These are phyloP conservation scores for Thelonectria discophora DNA, from an alignment of 2,329 filamentous ascomycete species.

Conservation along the genomic window DNA sequence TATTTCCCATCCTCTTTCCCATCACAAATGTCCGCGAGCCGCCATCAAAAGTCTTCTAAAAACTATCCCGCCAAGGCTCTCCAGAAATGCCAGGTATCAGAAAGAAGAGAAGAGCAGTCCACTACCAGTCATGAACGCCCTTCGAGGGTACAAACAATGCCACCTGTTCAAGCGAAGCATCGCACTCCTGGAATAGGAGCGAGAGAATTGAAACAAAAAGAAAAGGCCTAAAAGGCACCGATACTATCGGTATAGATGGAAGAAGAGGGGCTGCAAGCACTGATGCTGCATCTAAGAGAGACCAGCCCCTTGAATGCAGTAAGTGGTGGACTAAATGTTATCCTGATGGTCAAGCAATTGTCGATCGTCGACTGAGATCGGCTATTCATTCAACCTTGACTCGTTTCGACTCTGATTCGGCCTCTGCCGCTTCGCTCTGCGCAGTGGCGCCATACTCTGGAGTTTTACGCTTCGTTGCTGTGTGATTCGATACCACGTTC, in stretches of 20 bases:
- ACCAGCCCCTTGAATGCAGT: constrained; percentile 30
- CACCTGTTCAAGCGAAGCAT: constrained; percentile 3
- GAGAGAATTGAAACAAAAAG: constrained; percentile 12
- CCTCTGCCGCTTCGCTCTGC: constrained; percentile 53
- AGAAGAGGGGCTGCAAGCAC: constrained; percentile 13
- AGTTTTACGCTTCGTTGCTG: constrained; percentile 63
- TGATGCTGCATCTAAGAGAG: constrained; percentile 28
- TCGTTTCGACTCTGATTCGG: constrained; percentile 60
- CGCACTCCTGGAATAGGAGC: background rate
- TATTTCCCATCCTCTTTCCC: constrained; percentile 18
- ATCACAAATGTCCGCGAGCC: constrained; percentile 6
- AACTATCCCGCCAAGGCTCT: constrained; percentile 18
- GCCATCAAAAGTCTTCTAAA: constrained; percentile 16
- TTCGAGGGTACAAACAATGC: constrained; percentile 15
- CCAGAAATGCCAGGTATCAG: constrained; percentile 29
- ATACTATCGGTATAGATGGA: constrained; percentile 6
- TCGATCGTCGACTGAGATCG: constrained; percentile 6
- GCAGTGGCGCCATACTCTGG: constrained; percentile 58
- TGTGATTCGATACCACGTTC: constrained; percentile 33
- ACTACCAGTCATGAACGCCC: constrained; percentile 22
- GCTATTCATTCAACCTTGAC: constrained; percentile 58
- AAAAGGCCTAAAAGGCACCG: background rate
- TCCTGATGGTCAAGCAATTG: background rate
- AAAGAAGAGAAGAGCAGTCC: constrained; percentile 23
- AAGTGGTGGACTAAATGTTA: constrained; percentile 4